Evolutionary conservation across 2,329 filamentous ascomycete species (phyloP).

Genomic region (Dendryphion nanum): DNA sequence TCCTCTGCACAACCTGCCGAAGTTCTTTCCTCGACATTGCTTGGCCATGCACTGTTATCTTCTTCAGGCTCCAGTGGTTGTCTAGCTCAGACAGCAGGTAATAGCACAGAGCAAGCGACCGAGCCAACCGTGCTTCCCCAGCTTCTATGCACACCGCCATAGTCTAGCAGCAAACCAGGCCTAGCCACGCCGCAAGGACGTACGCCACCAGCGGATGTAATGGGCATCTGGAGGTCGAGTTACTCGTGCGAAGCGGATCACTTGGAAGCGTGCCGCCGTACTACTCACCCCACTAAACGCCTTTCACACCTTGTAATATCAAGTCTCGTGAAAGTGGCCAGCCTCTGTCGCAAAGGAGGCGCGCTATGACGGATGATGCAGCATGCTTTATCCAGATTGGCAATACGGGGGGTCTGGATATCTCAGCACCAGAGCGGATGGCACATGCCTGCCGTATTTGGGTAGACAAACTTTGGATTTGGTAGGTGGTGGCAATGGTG

Average conservation of each 20-base stretch:
- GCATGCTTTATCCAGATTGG: constrained; percentile 25
- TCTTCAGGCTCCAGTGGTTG: constrained; percentile 7
- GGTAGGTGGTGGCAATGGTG: constrained; percentile 17
- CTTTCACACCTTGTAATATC: constrained; percentile 15
- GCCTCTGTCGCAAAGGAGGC: constrained; percentile 12
- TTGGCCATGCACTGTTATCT: constrained; percentile 14
- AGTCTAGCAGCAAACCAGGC: constrained; percentile 3
- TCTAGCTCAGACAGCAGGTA: constrained; percentile 12
- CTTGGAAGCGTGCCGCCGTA: background rate
- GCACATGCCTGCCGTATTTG: constrained; percentile 3
- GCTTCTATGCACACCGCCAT: constrained; percentile 13
- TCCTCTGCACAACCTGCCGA: constrained; percentile 3
- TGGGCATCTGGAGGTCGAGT: no score
- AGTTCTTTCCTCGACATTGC: constrained; percentile 1
- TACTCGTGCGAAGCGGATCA: constrained; percentile 2
- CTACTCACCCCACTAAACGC: constrained; percentile 12
- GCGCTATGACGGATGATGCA: constrained; percentile 19
- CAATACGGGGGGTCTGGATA: constrained; percentile 16
- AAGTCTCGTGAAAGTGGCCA: constrained; percentile 5
- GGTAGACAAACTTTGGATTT: constrained; percentile 6
- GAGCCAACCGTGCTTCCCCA: constrained; percentile 9
- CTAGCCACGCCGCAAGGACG: background rate
- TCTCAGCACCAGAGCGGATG: constrained; percentile 2
- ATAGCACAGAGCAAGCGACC: constrained; percentile 5
- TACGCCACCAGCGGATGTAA: no score